phyloP scores from a whole-genome alignment of 2,329 filamentous ascomycete genomes.

The Venturiaceae sp. region DNA sequence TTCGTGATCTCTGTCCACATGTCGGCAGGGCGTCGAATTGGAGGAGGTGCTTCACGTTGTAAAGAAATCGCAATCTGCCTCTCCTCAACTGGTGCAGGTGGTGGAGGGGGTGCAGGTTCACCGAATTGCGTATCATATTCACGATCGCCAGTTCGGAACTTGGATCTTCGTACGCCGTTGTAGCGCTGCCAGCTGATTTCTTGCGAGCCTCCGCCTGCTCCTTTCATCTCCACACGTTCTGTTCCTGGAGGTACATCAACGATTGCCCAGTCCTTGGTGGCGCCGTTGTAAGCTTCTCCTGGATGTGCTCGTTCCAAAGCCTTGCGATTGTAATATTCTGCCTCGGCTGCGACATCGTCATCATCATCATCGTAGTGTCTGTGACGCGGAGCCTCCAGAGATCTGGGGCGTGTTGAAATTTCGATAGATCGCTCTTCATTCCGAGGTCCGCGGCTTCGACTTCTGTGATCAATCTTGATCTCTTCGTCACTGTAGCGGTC shows the following conservation, averaged over 20 bases:
- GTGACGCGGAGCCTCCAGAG: conserved; percentile 35
- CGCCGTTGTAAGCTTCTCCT: conserved; percentile 65
- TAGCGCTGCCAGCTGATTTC: conserved; percentile 74
- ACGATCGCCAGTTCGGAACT: conserved; percentile 61
- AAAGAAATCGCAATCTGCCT: neutral
- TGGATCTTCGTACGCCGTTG: conserved; percentile 64
- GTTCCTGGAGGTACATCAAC: conserved; percentile 79
- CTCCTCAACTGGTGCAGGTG: conserved; percentile 1
- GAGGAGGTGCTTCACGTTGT: neutral
- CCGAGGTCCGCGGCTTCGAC: conserved; percentile 6
- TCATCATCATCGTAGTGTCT: conserved; percentile 34
- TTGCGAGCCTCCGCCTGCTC: conserved; percentile 61
- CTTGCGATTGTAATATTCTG: conserved; percentile 57
- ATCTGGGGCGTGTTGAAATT: conserved; percentile 27
- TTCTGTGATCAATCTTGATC: conserved; percentile 45
- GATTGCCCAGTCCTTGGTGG: conserved; percentile 69
- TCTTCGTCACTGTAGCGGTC: conserved; percentile 53
- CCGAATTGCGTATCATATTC: conserved; percentile 35
- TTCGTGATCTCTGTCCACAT: conserved; percentile 98
- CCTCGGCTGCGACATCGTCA: conserved; percentile 42
- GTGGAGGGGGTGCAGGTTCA: conserved; percentile 20
- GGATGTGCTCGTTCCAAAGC: conserved; percentile 57
- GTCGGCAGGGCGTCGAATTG: conserved; percentile 16
- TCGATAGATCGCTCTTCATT: conserved; percentile 17
- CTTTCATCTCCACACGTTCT: conserved; percentile 73